A percentile compares a stretch with the other conserved stretches of the same genome.
Evolutionary conservation across 78 protist genomes (phyloP).

Genomic region (Emiliania huxleyi): DNA sequence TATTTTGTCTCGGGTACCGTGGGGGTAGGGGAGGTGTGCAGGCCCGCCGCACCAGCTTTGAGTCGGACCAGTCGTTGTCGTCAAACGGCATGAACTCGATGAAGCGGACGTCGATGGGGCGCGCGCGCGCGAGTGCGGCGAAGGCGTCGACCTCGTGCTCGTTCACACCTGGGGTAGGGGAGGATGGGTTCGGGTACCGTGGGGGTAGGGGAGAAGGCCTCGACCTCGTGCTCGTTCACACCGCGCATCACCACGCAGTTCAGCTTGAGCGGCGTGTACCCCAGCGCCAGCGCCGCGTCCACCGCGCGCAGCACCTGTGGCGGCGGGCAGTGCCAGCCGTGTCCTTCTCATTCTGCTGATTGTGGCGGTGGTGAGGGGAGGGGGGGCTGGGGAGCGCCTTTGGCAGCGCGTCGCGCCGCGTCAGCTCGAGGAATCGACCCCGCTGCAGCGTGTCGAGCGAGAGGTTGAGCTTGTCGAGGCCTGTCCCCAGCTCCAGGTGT

Average conservation of each 20-base stretch:
- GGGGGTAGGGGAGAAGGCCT: no score
- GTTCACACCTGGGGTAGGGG: no score
- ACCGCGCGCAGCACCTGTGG: background rate
- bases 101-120: constrained; percentile 76
- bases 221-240: constrained; percentile 72
- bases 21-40: no score
- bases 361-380: background rate
- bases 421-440: constrained; percentile 44
- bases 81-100: constrained; percentile 92
- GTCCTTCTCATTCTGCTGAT: no score
- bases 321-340: no score
- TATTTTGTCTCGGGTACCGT: no score
- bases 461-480: background rate
- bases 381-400: background rate
- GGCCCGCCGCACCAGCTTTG: no score
- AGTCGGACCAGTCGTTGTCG: constrained; percentile 33
- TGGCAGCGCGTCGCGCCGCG: constrained; percentile 12
- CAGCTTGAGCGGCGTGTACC: constrained; percentile 47
- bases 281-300: background rate
- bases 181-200: no score
- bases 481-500: no score
- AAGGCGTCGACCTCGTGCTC: constrained; percentile 72
- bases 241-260: constrained; percentile 81
- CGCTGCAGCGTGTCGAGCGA: constrained; percentile 57
- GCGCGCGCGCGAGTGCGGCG: constrained; percentile 63